Base-by-base conservation (phyloP, 495 filamentous ascomycete genomes). In the Neurospora sp. region DNA sequence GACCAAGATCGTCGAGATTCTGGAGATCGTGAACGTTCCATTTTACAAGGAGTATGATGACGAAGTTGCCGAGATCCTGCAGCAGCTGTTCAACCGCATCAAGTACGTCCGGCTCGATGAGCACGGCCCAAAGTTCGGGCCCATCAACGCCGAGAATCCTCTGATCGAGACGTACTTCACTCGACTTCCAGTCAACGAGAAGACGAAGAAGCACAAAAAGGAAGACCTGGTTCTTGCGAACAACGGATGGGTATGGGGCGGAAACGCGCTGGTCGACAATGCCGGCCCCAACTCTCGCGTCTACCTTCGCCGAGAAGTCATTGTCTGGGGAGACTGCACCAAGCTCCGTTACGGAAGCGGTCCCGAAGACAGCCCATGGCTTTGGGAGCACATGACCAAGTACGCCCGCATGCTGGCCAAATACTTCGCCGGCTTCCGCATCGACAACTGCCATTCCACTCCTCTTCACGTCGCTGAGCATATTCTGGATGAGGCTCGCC, bases 221-320 rank as follows among this genome's bases (percentile, higher is more conserved):
- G 92, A 92, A 72, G 89, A 92, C 69, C 83, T 98, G 41, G 93
- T 93, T 4, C 82, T 99, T 20, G 94, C 91, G 39, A 98, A 97
- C 82, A 99, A 99, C 79, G 96, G 96, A 73, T 99, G 96, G 96
- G 93, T 98, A 23, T 99, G 96, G 96, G 94, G 93, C 75, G 94
- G 96, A 16, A 94, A 97, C 79, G 94, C 94, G 0, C 88, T 98
- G 82, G 89, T 92, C 35, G 96, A 99, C 81, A 95, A 97, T 79
- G 96, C 96, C 20, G 96, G 96, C 0, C 91, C 93, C 1, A 81
- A 92, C 48, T 98, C 95, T 3, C 91, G 90, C 48, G 93, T 95
- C 42, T 99, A 99, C 77, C 87, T 98, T 7, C 90, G 94, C 31
- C 89, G 96, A 54, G 94, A 99, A 81, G 93, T 99, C 70, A 98